These are phyloP conservation scores for Ophiostoma triangulosporum DNA, from an alignment of 2,329 filamentous ascomycete species.

Conservation along the genomic window DNA sequence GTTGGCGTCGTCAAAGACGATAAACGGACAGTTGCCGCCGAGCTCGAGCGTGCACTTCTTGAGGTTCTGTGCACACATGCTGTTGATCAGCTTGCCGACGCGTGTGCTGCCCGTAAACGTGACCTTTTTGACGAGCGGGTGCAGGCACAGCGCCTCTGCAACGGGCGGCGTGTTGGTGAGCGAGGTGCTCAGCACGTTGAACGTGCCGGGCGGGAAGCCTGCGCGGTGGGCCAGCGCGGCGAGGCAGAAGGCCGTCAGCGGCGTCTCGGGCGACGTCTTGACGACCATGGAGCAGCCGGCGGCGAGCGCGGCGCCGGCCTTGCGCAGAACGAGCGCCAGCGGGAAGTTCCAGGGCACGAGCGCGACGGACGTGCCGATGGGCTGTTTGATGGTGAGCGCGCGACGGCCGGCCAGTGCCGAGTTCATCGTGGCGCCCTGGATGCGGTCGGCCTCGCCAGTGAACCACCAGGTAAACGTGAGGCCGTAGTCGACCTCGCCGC, in stretches of 20 bases:
- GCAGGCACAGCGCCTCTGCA: constrained; percentile 32
- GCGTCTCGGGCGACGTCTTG: constrained; percentile 62
- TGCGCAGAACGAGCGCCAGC: constrained; percentile 52
- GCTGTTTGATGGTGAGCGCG: constrained; percentile 61
- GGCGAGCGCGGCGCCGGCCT: constrained; percentile 53
- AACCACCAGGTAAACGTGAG: constrained; percentile 44
- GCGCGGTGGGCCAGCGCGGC: constrained; percentile 55
- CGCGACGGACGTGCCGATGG: constrained; percentile 53
- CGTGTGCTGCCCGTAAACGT: constrained; percentile 64
- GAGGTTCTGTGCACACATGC: constrained; percentile 47
- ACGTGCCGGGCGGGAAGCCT: constrained; percentile 60
- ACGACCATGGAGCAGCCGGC: constrained; percentile 63
- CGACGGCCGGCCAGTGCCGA: constrained; percentile 49
- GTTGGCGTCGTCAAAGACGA: constrained; percentile 56
- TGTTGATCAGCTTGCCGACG: constrained; percentile 54
- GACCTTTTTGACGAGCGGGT: constrained; percentile 43
- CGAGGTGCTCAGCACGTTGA: constrained; percentile 38
- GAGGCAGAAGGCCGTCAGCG: constrained; percentile 56
- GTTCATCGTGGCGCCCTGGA: constrained; percentile 45
- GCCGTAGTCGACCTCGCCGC: constrained; percentile 42
- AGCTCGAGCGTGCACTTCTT: constrained; percentile 60
- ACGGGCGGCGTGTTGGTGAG: constrained; percentile 30
- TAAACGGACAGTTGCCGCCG: constrained; percentile 55
- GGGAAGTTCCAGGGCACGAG: constrained; percentile 65
- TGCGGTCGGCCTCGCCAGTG: constrained; percentile 32